These are phyloP conservation scores for Phaeoacremonium minimum DNA, from an alignment of 2,329 filamentous ascomycete genomes.

Conservation along the genomic window DNA sequence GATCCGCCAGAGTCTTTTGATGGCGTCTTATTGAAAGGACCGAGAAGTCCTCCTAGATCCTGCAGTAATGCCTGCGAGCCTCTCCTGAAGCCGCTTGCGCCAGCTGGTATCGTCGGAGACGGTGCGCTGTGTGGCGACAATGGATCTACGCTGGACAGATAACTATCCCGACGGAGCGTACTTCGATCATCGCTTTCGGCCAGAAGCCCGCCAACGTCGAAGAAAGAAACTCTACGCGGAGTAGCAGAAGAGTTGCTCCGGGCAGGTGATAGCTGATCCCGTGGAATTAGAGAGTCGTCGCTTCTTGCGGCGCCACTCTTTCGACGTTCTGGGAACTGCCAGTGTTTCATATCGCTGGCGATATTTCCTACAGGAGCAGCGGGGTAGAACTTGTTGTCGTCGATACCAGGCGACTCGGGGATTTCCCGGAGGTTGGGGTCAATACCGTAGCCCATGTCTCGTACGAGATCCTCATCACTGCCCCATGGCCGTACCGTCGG, in stretches of 20 bases:
- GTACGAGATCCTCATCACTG: conserved; percentile 86
- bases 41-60: conserved; percentile 52
- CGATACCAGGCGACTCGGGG: conserved; percentile 13
- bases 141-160: conserved; percentile 34
- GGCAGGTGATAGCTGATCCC: conserved; percentile 26
- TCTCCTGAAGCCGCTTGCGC: conserved; percentile 38
- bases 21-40: conserved; percentile 29
- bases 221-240: conserved; percentile 68
- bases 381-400: conserved; percentile 18
- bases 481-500: conserved; percentile 67
- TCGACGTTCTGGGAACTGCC: conserved; percentile 41
- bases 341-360: conserved; percentile 34
- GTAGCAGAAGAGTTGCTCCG: conserved; percentile 36
- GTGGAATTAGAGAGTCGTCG: conserved; percentile 35
- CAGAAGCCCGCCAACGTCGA: conserved; percentile 77
- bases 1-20: conserved; percentile 15
- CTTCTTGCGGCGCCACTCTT: conserved; percentile 27
- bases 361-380: conserved; percentile 28
- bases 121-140: conserved; percentile 29
- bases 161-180: conserved; percentile 31
- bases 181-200: conserved; percentile 29
- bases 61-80: conserved; percentile 56
- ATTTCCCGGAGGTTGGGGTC: conserved; percentile 44
- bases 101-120: conserved; percentile 39
- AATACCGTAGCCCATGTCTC: conserved; percentile 70